Evolutionary conservation across 805 yeast species (phyloP).

Genomic region (Millerozyma miso): DNA sequence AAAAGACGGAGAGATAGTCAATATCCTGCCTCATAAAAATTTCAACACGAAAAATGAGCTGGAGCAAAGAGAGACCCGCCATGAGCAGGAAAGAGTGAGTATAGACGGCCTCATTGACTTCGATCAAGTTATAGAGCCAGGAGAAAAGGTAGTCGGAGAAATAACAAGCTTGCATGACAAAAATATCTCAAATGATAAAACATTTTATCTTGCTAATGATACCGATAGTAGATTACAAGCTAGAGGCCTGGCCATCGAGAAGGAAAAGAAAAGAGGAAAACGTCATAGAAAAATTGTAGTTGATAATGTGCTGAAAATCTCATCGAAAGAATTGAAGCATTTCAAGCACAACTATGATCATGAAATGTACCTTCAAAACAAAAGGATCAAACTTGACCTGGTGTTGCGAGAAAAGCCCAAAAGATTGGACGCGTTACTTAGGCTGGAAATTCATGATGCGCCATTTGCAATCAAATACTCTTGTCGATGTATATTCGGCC

Average conservation of each 20-base stretch:
- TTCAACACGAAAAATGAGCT: not conserved
- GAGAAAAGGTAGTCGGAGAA: not conserved
- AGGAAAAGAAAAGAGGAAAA: slow-evolving; percentile 3
- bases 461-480: slow-evolving; percentile 2
- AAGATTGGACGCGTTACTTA: not conserved
- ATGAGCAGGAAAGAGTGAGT: not conserved
- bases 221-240: slow-evolving; percentile 3
- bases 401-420: not conserved
- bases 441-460: not conserved
- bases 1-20: slow-evolving; percentile 12
- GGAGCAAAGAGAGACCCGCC: slow-evolving; percentile 3
- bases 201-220: slow-evolving; percentile 5
- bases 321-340: slow-evolving; percentile 1
- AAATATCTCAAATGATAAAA: slow-evolving; percentile 6
- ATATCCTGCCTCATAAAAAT: not conserved
- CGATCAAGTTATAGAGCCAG: slow-evolving; percentile 1
- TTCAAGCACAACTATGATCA: slow-evolving; percentile 1
- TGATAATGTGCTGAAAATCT: slow-evolving; percentile 3
- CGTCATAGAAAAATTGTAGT: slow-evolving; percentile 2
- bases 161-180: slow-evolving; percentile 2
- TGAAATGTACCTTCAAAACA: slow-evolving; percentile 1
- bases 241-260: not conserved
- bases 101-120: slow-evolving; percentile 1
- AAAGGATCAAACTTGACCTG: slow-evolving; percentile 1
- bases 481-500: slow-evolving; percentile 1